A percentile compares a stretch with the other conserved stretches of the same genome.
phyloP scores from a whole-genome alignment of 2,329 filamentous ascomycete species.

The Verticillium alfalfae region DNA sequence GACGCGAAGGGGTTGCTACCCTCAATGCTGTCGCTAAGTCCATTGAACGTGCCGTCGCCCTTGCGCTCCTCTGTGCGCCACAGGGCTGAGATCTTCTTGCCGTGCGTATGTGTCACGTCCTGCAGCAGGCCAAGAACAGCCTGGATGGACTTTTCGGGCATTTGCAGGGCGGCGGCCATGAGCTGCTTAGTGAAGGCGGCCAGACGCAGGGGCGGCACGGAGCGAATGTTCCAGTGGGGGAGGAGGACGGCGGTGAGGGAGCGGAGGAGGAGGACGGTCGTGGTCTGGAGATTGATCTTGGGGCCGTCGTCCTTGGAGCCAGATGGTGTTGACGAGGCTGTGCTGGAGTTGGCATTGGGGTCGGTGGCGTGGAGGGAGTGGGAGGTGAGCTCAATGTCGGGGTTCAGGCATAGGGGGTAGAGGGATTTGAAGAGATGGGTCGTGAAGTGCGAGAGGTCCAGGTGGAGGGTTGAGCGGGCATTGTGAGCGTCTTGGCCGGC shows the following conservation, averaged over 20 bases:
- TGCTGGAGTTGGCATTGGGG: slow-evolving; percentile 58
- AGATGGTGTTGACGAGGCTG: slow-evolving; percentile 24
- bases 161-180: slow-evolving; percentile 72
- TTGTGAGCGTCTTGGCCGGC: slow-evolving; percentile 90
- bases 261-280: slow-evolving; percentile 83
- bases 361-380: slow-evolving; percentile 56
- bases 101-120: slow-evolving; percentile 75
- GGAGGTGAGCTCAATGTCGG: slow-evolving; percentile 77
- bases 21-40: slow-evolving; percentile 68
- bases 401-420: slow-evolving; percentile 69
- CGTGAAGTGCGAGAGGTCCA: slow-evolving; percentile 94
- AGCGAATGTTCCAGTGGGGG: slow-evolving; percentile 65
- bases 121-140: slow-evolving; percentile 74
- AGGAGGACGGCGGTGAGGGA: slow-evolving; percentile 79
- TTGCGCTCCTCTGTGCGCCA: slow-evolving; percentile 94
- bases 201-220: slow-evolving; percentile 76
- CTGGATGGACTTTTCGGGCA: slow-evolving; percentile 83
- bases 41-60: slow-evolving; percentile 82
- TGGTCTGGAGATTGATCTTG: slow-evolving; percentile 92
- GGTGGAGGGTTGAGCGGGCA: slow-evolving; percentile 71
- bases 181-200: slow-evolving; percentile 92
- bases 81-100: slow-evolving; percentile 73
- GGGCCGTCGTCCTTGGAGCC: slow-evolving; percentile 34
- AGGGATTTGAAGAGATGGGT: slow-evolving; percentile 87
- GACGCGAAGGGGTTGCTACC: slow-evolving; percentile 84